Conservation (phyloP, 169 alveolate species). For the Eimeria brunetti region DNA sequence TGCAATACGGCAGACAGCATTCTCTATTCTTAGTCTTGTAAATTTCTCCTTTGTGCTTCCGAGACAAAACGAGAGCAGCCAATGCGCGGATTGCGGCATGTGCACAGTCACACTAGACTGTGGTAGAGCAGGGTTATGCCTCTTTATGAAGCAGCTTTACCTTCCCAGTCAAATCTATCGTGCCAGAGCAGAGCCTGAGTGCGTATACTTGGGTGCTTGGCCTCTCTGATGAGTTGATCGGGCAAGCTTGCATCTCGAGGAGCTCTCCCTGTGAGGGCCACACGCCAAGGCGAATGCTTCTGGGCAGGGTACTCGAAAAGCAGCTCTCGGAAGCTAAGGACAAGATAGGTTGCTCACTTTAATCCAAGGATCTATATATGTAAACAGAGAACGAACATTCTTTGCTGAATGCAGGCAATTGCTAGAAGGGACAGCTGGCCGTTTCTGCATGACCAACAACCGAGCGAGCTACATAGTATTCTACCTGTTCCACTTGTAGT, state of each 20-base stretch:
- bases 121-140: neutral
- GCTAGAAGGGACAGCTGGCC: neutral
- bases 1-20: neutral
- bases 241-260: constrained; percentile 40
- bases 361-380: neutral
- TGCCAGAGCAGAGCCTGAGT: constrained; percentile 48
- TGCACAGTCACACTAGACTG: neutral
- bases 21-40: neutral
- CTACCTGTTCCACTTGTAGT: neutral
- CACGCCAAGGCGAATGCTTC: neutral
- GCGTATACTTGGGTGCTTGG: constrained; percentile 34
- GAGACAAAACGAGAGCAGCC: neutral
- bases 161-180: constrained; percentile 70
- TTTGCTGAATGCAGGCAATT: neutral
- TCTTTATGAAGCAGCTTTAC: neutral
- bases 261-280: constrained; percentile 13
- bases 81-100: neutral
- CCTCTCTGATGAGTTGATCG: neutral
- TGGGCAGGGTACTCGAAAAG: neutral
- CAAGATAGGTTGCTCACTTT: neutral
- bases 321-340: neutral
- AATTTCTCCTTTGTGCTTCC: neutral
- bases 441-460: neutral
- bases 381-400: no score
- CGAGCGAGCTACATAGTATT: neutral